These are phyloP conservation scores for Neurospora tetraspora DNA, from an alignment of 495 filamentous ascomycete species.

Conservation along the genomic window DNA sequence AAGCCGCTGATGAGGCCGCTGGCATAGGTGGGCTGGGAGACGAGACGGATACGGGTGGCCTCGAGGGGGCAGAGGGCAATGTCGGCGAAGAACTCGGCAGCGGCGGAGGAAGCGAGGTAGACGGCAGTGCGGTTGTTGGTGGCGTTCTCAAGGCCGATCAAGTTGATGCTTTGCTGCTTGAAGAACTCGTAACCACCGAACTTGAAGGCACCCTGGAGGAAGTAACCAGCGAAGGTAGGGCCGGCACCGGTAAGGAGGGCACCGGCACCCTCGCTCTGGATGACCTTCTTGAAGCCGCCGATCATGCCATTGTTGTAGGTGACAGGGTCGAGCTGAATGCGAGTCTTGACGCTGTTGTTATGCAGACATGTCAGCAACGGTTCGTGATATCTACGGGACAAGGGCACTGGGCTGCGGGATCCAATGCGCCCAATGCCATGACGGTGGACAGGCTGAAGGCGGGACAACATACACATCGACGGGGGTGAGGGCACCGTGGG, in stretches of 20 bases:
- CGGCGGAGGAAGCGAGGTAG: conserved; percentile 76
- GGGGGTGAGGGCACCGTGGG: conserved; percentile 84
- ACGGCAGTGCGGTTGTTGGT: conserved; percentile 78
- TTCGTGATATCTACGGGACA: background rate
- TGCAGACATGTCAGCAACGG: conserved; percentile 9
- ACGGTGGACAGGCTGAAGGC: conserved; percentile 2
- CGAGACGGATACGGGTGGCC: conserved; percentile 91
- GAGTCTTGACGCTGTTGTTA: conserved; percentile 72
- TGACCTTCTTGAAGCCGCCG: conserved; percentile 76
- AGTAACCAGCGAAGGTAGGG: conserved; percentile 84
- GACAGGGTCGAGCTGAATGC: conserved; percentile 83
- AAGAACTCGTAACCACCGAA: conserved; percentile 94
- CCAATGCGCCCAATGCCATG: background rate
- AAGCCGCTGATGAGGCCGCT: conserved; percentile 73
- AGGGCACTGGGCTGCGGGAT: background rate
- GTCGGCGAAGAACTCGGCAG: conserved; percentile 88
- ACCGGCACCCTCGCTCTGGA: conserved; percentile 75
- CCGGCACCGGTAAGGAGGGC: conserved; percentile 82
- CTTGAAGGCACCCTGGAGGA: conserved; percentile 92
- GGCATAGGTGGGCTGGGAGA: conserved; percentile 81
- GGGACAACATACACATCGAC: conserved; percentile 81
- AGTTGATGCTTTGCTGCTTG: conserved; percentile 86
- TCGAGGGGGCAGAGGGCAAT: conserved; percentile 91
- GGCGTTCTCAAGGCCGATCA: conserved; percentile 68
- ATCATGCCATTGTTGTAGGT: conserved; percentile 88